These are phyloP conservation scores for Microdochium bolleyi DNA, from an alignment of 2,329 filamentous ascomycete species.

Conservation along the genomic window DNA sequence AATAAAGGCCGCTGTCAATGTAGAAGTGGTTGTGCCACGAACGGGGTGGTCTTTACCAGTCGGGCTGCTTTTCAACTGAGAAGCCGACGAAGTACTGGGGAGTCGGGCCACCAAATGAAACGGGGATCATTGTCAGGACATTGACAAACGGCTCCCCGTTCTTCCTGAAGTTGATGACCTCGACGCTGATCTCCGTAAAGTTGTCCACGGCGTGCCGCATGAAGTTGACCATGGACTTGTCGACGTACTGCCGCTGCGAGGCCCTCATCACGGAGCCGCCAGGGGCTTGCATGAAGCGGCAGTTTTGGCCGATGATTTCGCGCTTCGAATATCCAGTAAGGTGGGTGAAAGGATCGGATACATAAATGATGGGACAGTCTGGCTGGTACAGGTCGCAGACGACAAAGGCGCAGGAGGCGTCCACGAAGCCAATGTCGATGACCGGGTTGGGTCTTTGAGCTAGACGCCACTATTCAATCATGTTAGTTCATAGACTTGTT, in stretches of 20 bases:
- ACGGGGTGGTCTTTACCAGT: not conserved
- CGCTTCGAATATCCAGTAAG: conserved; percentile 70
- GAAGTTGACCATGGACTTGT: conserved; percentile 53
- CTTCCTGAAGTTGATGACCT: conserved; percentile 73
- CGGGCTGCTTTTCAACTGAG: conserved; percentile 45
- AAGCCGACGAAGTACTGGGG: conserved; percentile 75
- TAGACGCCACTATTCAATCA: conserved; percentile 9
- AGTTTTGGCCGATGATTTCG: conserved; percentile 74
- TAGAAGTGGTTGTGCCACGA: not conserved
- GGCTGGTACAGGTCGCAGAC: conserved; percentile 70
- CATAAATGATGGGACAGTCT: conserved; percentile 77
- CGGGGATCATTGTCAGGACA: conserved; percentile 75
- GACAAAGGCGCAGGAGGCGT: conserved; percentile 76
- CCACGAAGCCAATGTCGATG: conserved; percentile 74
- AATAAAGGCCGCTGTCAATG: not conserved
- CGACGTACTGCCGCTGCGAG: conserved; percentile 55
- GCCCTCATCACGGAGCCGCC: conserved; percentile 55
- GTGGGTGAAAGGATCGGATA: conserved; percentile 69
- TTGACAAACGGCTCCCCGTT: conserved; percentile 76
- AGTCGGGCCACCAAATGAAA: conserved; percentile 56
- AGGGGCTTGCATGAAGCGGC: conserved; percentile 75
- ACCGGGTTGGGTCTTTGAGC: conserved; percentile 62
- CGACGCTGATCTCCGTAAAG: conserved; percentile 36
- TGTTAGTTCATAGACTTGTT: conserved; percentile 1
- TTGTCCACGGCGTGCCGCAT: conserved; percentile 37